Evolutionary conservation across 2,329 filamentous ascomycete genomes (phyloP).

Genomic region (Neurospora sp.): DNA sequence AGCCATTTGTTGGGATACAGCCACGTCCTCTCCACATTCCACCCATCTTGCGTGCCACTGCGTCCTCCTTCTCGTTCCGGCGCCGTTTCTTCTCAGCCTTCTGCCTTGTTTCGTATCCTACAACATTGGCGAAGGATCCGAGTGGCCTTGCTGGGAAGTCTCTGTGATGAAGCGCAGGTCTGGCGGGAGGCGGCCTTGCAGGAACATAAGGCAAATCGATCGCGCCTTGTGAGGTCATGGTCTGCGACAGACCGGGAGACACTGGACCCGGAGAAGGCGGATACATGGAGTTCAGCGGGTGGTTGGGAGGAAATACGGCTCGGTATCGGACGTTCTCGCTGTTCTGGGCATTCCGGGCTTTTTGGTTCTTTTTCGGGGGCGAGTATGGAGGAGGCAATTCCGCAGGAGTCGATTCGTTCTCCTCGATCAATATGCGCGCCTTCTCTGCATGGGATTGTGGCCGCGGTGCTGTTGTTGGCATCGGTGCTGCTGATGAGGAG

Average conservation of each 20-base stretch:
- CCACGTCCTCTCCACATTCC: constrained; percentile 57
- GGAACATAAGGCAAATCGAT: constrained; percentile 52
- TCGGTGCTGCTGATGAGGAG: neutral
- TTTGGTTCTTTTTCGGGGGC: constrained; percentile 29
- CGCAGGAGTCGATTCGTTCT: constrained; percentile 21
- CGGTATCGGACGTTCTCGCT: constrained; percentile 38
- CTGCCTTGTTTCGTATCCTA: constrained; percentile 19
- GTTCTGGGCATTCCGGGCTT: constrained; percentile 13
- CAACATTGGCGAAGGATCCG: constrained; percentile 28
- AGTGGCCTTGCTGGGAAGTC: constrained; percentile 33
- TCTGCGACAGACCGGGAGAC: constrained; percentile 51
- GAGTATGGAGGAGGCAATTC: constrained; percentile 49
- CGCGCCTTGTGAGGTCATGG: constrained; percentile 52
- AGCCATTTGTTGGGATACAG: constrained; percentile 52
- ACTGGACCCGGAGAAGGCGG: constrained; percentile 50
- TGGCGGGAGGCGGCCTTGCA: constrained; percentile 30
- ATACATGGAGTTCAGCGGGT: constrained; percentile 35
- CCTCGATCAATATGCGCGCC: constrained; percentile 28
- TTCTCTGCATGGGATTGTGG: constrained; percentile 27
- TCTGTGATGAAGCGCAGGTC: constrained; percentile 8
- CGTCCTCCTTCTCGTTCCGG: constrained; percentile 57
- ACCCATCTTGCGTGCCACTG: constrained; percentile 43
- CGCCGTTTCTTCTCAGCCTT: constrained; percentile 41
- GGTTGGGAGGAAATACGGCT: constrained; percentile 47
- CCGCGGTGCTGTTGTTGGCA: constrained; percentile 3